A percentile compares a stretch with the other conserved stretches of the same genome.
These are phyloP conservation scores for Cryphonectria naterciae DNA, from an alignment of 2,329 filamentous ascomycete species.

Conservation along the genomic window DNA sequence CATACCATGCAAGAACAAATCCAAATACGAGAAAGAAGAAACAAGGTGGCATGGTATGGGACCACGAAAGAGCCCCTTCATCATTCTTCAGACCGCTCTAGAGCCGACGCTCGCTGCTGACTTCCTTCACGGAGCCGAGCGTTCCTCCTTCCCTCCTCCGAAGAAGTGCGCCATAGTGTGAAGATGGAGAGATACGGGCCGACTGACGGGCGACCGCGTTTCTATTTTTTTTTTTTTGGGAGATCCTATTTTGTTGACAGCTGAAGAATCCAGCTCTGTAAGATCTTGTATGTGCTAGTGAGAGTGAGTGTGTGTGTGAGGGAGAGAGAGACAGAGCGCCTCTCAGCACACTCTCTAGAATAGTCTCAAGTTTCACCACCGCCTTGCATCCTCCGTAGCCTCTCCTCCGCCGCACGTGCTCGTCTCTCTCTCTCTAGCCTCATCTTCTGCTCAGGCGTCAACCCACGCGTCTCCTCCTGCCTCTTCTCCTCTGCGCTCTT, in stretches of 20 bases:
- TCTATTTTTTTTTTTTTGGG: not conserved
- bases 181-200: not conserved
- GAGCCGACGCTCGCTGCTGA: not conserved
- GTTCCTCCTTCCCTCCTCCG: not conserved
- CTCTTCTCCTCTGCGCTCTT: constrained; percentile 81
- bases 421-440: constrained; percentile 85
- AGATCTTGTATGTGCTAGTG: not conserved
- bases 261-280: not conserved
- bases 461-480: constrained; percentile 80
- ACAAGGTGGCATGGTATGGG: not conserved
- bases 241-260: not conserved
- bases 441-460: constrained; percentile 86
- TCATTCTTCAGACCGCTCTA: not conserved
- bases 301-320: not conserved
- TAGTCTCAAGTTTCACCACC: constrained; percentile 33
- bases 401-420: constrained; percentile 88
- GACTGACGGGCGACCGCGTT: constrained; percentile 4
- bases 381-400: constrained; percentile 70
- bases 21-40: not conserved
- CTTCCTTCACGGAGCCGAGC: not conserved
- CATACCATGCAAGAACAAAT: not conserved
- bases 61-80: not conserved
- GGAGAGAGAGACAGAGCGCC: not conserved
- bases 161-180: not conserved
- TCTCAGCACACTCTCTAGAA: not conserved